Evolutionary conservation across 2,329 filamentous ascomycete species (phyloP).

Genomic region (Neophaeococcomyces mojaviensis): DNA sequence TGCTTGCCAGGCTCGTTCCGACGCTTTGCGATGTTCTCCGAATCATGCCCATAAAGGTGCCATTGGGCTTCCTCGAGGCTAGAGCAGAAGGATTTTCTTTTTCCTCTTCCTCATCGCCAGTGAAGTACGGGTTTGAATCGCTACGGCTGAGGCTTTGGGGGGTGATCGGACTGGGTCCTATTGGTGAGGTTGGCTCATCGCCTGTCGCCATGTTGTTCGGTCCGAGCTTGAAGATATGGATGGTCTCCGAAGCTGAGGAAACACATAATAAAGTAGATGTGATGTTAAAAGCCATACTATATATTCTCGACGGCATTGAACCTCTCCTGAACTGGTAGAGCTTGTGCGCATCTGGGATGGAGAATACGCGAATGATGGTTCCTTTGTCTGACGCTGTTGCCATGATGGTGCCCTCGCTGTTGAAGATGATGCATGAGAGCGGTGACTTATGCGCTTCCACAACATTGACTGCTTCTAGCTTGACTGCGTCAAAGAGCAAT

Average conservation of each 20-base stretch:
- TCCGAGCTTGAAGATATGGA: slow-evolving; percentile 85
- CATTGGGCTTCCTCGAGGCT: slow-evolving; percentile 47
- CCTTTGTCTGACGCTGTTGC: slow-evolving; percentile 96
- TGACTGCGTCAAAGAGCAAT: slow-evolving; percentile 81
- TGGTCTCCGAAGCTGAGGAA: slow-evolving; percentile 90
- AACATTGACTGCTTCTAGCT: slow-evolving; percentile 87
- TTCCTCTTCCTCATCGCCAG: slow-evolving; percentile 26
- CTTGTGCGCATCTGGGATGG: slow-evolving; percentile 82
- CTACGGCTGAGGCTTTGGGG: slow-evolving; percentile 21
- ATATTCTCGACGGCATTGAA: slow-evolving; percentile 91
- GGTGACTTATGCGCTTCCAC: slow-evolving; percentile 92
- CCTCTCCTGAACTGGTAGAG: slow-evolving; percentile 93
- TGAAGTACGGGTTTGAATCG: slow-evolving; percentile 32
- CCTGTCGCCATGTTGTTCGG: slow-evolving; percentile 18
- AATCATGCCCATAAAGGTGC: slow-evolving; percentile 81
- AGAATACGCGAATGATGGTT: slow-evolving; percentile 94
- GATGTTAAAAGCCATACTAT: slow-evolving; percentile 98
- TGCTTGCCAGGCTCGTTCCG: slow-evolving; percentile 77
- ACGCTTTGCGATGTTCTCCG: slow-evolving; percentile 93
- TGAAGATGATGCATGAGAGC: slow-evolving; percentile 81
- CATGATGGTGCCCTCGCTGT: slow-evolving; percentile 82
- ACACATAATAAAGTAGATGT: slow-evolving; percentile 89
- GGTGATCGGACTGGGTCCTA: slow-evolving; percentile 11
- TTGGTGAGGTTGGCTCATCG: slow-evolving; percentile 18
- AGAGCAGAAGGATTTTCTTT: slow-evolving; percentile 28